Evolutionary conservation across 768 basidiomycete genomes (phyloP), one percentile per base, ranked within the genome.

Genomic region (Leccinum rimulosum): DNA sequence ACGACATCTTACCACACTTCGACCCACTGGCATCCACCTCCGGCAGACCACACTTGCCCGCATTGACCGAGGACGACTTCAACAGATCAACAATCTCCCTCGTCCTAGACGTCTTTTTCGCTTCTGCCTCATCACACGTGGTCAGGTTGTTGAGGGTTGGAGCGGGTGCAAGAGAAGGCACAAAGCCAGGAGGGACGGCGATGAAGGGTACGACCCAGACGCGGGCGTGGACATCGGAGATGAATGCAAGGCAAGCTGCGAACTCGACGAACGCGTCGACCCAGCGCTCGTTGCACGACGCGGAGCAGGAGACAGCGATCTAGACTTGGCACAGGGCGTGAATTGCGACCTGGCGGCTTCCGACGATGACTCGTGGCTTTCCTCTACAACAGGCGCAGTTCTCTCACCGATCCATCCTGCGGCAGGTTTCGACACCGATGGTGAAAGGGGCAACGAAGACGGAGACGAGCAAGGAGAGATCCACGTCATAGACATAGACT

Each of bases 41-140:
- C 11, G 28, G 3, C 38, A 40, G 43, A 43, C 45, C 36, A 19
- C 57, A 60, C 54, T 61, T 68, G 6, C 66, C 68, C 12, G 31
- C 58, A 57, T 69, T 68, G 14, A 70, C 52, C 33, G 68, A 68
- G 48, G 61, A 65, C 35, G 66, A 70, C 55, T 68, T 62, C 58
- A 70, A n/a, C 28, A 58, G 62, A 54, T 70, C 69, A 1, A 70
- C 70, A 43, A 70, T 71, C 58, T 71, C 69, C 25, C 69, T 65
- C 59, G 70, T 70, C 43, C 68, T 60, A 31, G 69, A 70, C 22
- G 22, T 22, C 1, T 25, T 25, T 25, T 25, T 25, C 25, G 25
- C 25, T 25, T 25, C 25, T 25, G 2, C 25, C 25, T 2, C 25
- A 25, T 25, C 25, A 3, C 25, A 25, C 25, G 25, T 25, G 25